These are phyloP conservation scores for Cercophora samala DNA, from an alignment of 495 filamentous ascomycete genomes.

Conservation along the genomic window DNA sequence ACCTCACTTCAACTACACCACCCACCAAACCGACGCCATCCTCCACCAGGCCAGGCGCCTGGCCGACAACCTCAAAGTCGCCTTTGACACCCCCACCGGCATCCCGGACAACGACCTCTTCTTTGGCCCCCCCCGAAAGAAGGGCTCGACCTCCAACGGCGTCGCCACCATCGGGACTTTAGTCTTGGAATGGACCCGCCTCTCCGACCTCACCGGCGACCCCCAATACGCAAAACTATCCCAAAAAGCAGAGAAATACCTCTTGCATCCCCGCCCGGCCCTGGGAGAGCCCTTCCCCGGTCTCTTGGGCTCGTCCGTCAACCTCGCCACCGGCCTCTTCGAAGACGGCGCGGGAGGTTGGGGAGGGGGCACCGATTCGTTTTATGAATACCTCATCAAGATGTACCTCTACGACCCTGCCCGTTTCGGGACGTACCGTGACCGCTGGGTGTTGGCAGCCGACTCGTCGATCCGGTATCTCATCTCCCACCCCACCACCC, in stretches of 20 bases:
- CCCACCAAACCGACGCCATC: slow-evolving; percentile 51
- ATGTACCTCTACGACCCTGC: slow-evolving; percentile 80
- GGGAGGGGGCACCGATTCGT: slow-evolving; percentile 77
- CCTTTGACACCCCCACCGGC: slow-evolving; percentile 73
- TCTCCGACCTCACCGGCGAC: slow-evolving; percentile 74
- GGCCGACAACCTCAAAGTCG: slow-evolving; percentile 69
- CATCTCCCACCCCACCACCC: slow-evolving; percentile 62
- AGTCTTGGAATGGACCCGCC: slow-evolving; percentile 80
- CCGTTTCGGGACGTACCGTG: slow-evolving; percentile 60
- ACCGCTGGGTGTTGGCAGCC: slow-evolving; percentile 74
- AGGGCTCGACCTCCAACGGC: slow-evolving; percentile 56
- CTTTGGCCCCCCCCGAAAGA: slow-evolving; percentile 51
- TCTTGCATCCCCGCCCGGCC: slow-evolving; percentile 62
- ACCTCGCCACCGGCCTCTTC: slow-evolving; percentile 64
- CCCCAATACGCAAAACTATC: slow-evolving; percentile 60
- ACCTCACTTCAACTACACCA: slow-evolving; percentile 42
- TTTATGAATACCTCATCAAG: slow-evolving; percentile 93
- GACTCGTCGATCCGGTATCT: slow-evolving; percentile 74
- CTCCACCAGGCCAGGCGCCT: slow-evolving; percentile 65
- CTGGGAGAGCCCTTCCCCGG: slow-evolving; percentile 72
- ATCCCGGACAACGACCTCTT: slow-evolving; percentile 71
- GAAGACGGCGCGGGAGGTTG: slow-evolving; percentile 66
- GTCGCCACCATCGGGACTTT: slow-evolving; percentile 70
- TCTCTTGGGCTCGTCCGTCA: slow-evolving; percentile 66
- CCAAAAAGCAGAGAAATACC: slow-evolving; percentile 67